Evolutionary conservation across 352 stramenopile species (phyloP), one percentile per base, ranked within the genome.

Genomic region (Phytophthora colocasiae): DNA sequence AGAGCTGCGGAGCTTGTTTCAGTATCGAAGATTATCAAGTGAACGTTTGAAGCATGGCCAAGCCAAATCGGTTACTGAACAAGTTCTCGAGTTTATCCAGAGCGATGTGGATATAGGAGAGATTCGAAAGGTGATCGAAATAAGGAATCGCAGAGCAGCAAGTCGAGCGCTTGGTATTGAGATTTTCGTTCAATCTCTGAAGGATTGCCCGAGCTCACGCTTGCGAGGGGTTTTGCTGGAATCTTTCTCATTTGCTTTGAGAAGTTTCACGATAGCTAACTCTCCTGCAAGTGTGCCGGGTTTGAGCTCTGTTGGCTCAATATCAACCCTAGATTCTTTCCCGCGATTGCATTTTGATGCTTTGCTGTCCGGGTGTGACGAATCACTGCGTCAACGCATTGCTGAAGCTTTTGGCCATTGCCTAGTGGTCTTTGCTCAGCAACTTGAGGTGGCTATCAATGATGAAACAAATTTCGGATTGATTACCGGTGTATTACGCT

Each of bases 81-180:
- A 93, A 71, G 83, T 95, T 17, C 76, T 95, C 2, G 87, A 92
- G 45, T 95, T 95, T 63, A 86, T 95, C 56, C 87, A 95, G 45
- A 95, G 87, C 55, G 87, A 93, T 46, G 77, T 88, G 9, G 85
- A 91, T 67, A 63, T 92, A 8, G 36, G 49, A 1, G 87, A 92
- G 26, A 45, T 95, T 9, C 67, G 66, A 22, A 58, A 73, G 31
- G 45, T 87, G 17, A 82, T 95, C 19, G 46, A 57, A 10, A 46
- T 63, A 6, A 75, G 87, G 4, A 91, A 92, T 58, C 46, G 44
- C 12, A 74, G 87, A 55, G 87, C 81, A 15, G 45, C 29, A 3
- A 75, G 63, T 44, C 81, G 87, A 24, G 54, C 63, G n/a, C 39
- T 81, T 6, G 81, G 83, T 3, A 72, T 95, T 17, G 46, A 75